These are phyloP conservation scores for Dentipellis fragilis DNA, from an alignment of 768 basidiomycete genomes.

Conservation along the genomic window DNA sequence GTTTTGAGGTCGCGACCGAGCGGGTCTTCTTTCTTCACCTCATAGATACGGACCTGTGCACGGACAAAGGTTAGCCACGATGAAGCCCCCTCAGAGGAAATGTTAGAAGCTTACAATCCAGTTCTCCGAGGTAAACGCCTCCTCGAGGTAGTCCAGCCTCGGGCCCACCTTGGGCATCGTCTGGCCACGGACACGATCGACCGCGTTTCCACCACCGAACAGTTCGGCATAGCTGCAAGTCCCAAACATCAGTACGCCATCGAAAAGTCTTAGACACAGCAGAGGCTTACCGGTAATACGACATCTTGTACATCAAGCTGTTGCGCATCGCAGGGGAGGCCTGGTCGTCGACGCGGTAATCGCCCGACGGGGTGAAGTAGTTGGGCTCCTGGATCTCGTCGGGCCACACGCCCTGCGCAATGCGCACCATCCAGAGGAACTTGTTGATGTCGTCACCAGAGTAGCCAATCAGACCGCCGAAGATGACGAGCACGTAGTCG, in stretches of 20 bases:
- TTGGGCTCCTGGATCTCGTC: conserved; percentile 94
- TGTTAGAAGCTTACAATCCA: conserved; percentile 71
- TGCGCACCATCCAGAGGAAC: conserved; percentile 97
- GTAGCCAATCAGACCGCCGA: conserved; percentile 93
- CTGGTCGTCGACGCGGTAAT: conserved; percentile 83
- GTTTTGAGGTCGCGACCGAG: conserved; percentile 85
- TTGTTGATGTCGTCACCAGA: conserved; percentile 99
- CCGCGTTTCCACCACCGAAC: conserved; percentile 63
- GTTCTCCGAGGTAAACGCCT: conserved; percentile 98
- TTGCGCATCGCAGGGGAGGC: conserved; percentile 87
- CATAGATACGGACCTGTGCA: conserved; percentile 78
- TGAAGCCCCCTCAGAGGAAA: background rate
- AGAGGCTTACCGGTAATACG: conserved; percentile 69
- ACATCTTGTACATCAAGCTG: conserved; percentile 99
- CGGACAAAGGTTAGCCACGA: background rate
- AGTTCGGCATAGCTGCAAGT: conserved; percentile 69
- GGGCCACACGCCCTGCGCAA: conserved; percentile 94
- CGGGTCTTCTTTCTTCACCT: conserved; percentile 89
- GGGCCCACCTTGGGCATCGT: conserved; percentile 67
- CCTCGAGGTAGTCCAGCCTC: conserved; percentile 81
- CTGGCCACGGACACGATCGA: conserved; percentile 88
- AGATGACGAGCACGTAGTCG: conserved; percentile 94
- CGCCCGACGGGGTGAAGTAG: conserved; percentile 88
- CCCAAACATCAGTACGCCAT: background rate
- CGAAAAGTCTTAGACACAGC: background rate